Percentiles rank a stretch among this genome's conserved stretches.
Conservation (phyloP, 176 grass and related monocot genomes). For the Musa beccarii region DNA sequence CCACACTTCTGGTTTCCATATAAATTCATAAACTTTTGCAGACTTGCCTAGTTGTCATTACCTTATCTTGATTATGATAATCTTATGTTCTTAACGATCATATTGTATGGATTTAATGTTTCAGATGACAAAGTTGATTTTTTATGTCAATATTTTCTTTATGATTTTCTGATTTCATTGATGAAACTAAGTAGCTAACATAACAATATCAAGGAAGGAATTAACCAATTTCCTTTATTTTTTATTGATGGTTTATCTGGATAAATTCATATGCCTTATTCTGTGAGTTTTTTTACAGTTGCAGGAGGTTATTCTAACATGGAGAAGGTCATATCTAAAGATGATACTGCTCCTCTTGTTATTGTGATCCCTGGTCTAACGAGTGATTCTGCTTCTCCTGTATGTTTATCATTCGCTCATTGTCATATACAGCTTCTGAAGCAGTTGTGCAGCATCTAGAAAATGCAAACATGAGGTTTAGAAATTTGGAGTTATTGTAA, state of each 20-base stretch:
- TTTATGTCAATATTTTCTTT: not conserved
- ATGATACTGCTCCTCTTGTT: slow-evolving; percentile 63
- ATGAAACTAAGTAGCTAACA: too few species aligned
- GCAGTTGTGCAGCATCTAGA: not conserved
- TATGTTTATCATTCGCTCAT: slow-evolving; percentile 36
- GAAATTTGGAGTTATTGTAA: not conserved
- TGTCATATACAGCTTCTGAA: not conserved
- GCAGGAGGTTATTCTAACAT: slow-evolving; percentile 31
- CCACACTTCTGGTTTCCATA: not conserved
- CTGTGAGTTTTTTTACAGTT: slow-evolving; percentile 38
- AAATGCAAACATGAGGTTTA: not conserved
- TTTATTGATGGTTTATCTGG: not conserved
- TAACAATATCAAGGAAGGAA: not conserved
- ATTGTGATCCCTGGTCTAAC: slow-evolving; percentile 82
- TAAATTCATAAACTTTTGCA: not conserved
- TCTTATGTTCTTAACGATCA: too few species aligned
- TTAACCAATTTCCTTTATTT: not conserved
- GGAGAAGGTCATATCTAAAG: slow-evolving; percentile 43
- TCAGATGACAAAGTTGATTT: too few species aligned
- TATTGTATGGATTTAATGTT: too few species aligned
- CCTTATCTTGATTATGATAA: not conserved
- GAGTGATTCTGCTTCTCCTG: slow-evolving; percentile 84
- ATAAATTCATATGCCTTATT: not conserved
- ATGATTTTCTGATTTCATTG: too few species aligned
- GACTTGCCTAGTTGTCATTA: not conserved